A percentile compares a stretch with the other conserved stretches of the same genome.
These are phyloP conservation scores for Verticillium longisporum DNA, from an alignment of 2,329 filamentous ascomycete genomes.

Conservation along the genomic window DNA sequence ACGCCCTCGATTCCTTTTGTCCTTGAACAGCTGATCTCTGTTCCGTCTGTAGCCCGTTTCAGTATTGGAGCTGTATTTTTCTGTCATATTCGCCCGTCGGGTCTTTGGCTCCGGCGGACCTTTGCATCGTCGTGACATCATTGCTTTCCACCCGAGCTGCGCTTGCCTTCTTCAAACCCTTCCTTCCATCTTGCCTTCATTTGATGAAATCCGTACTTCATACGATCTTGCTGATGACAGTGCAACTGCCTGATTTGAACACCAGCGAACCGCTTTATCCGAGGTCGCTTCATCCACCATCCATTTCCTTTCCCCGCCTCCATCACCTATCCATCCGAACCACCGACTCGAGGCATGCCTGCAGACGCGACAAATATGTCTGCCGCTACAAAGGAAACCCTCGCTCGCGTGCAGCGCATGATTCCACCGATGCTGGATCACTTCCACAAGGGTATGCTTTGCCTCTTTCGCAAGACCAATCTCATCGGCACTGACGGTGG, in stretches of 20 bases:
- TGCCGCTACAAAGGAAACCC: conserved; percentile 63
- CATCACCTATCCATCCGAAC: background rate
- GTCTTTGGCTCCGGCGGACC: background rate
- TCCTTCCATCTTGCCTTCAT: background rate
- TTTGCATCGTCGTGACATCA: background rate
- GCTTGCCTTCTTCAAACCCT: background rate
- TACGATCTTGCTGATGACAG: no score
- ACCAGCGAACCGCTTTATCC: no score
- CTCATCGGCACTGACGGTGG: background rate
- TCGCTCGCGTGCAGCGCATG: conserved; percentile 79
- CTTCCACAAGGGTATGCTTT: conserved; percentile 78
- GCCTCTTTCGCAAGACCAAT: background rate
- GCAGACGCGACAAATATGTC: conserved; percentile 47
- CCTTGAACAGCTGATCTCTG: conserved; percentile 17
- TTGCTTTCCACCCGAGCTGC: background rate
- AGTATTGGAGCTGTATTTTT: background rate
- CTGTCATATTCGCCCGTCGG: background rate
- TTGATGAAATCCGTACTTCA: no score
- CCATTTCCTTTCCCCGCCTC: background rate
- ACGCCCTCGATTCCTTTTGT: conserved; percentile 57
- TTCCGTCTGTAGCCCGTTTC: background rate
- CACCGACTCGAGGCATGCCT: conserved; percentile 5
- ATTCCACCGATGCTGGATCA: conserved; percentile 90
- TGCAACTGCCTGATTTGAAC: no score
- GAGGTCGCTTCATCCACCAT: background rate